Conservation (phyloP, 768 basidiomycete species). For the Suillus occidentalis region DNA sequence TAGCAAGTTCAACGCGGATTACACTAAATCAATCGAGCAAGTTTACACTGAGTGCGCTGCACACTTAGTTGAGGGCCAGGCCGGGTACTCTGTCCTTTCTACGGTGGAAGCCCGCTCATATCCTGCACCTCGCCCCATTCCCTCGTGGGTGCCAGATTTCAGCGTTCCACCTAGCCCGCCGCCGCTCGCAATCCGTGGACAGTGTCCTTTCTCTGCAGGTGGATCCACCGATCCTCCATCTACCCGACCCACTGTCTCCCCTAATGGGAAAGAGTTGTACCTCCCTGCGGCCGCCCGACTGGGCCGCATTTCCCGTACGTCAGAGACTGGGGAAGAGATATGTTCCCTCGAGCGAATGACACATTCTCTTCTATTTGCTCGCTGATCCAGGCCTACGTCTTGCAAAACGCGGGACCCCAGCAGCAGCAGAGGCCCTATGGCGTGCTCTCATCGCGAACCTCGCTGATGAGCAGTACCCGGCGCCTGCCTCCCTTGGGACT, state of each 20-base stretch:
- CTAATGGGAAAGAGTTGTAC: not conserved
- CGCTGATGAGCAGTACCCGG: not conserved
- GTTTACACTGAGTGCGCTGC: not conserved
- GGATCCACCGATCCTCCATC: not conserved
- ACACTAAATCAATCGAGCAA: not conserved
- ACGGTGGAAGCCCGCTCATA: not conserved
- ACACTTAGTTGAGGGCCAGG: not conserved
- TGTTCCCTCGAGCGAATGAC: not conserved
- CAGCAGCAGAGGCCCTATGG: not conserved
- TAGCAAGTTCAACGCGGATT: not conserved
- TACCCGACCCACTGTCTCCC: not conserved
- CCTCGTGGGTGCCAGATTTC: constrained; percentile 13
- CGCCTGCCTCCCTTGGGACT: not conserved
- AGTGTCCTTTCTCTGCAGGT: not conserved
- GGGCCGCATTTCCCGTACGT: not conserved
- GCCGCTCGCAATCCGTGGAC: not conserved
- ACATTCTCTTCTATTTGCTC: not conserved
- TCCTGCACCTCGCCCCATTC: not conserved
- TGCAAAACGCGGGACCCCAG: not conserved
- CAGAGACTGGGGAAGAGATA: not conserved
- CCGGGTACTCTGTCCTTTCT: not conserved
- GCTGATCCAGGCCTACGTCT: not conserved
- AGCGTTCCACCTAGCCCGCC: not conserved
- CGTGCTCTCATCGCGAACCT: not conserved
- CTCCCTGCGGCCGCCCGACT: not conserved